These are phyloP conservation scores for Urostyla sp. DNA, from an alignment of 73 alveolate species.

Conservation along the genomic window DNA sequence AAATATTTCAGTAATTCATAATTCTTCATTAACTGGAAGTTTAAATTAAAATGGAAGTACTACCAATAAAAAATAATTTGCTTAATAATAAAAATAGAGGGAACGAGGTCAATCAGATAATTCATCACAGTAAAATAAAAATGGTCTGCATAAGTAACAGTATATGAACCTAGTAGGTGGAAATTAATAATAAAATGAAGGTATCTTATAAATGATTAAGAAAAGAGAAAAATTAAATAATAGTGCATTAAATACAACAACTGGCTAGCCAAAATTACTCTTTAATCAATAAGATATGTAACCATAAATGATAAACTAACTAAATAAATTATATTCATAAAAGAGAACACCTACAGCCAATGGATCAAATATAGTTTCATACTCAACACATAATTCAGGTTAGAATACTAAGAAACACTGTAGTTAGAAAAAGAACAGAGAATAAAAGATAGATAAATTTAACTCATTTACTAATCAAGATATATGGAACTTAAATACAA, in stretches of 20 bases:
- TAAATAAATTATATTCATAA: conserved; percentile 26
- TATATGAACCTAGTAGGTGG: conserved; percentile 17
- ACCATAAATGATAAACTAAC: neutral
- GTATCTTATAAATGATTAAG: conserved; percentile 31
- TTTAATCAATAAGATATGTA: conserved; percentile 8
- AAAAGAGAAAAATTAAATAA: conserved; percentile 53
- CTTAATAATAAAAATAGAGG: neutral
- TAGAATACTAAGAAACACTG: no score
- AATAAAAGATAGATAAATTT: neutral
- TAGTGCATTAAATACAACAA: conserved; percentile 42
- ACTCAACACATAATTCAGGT: no score
- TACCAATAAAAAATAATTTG: neutral
- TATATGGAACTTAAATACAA: conserved; percentile 33
- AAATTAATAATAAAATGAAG: neutral
- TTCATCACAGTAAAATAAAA: neutral
- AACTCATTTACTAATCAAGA: no score
- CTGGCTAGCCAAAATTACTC: neutral
- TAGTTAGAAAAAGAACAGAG: neutral
- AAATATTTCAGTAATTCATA: neutral
- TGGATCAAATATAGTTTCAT: conserved; percentile 12
- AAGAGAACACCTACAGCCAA: conserved; percentile 51
- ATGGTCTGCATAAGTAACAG: neutral
- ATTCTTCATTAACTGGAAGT: neutral
- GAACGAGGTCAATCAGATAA: neutral
- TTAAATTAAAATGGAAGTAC: neutral